Base-by-base conservation (phyloP, 768 basidiomycete species). In the Hypsizygus marmoreus region DNA sequence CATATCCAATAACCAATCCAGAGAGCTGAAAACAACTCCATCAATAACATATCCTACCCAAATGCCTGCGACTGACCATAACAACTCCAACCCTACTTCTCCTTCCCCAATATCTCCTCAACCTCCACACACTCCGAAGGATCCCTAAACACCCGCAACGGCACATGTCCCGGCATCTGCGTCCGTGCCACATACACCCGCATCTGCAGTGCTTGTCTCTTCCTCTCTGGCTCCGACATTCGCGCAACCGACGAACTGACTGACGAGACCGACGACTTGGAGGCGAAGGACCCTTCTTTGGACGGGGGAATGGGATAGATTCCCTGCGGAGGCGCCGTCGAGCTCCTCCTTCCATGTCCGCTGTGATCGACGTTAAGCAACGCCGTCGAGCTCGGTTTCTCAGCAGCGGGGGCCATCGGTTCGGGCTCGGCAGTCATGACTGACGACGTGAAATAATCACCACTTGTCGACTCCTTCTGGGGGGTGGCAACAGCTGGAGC, bases 41-140 rank as follows among this genome's bases (percentile, higher is more conserved):
- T 14, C 35, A 7, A 17, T 20, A 20, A 19, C 17, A 12, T 5
- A 17, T 29, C 10, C 9, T 17, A 26, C 11, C n/a, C 25, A 24
- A n/a, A 10, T 1, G 9, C 22, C 10, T 19, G 3, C 12, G 19
- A 8, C 19, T 2, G 26, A 26, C n/a, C 12, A 29, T 19, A 29
- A 28, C 29, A 39, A 11, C 22, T 16, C 34, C n/a, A 44, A 20
- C 20, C 10, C 23, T 20, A 22, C 31, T 33, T 24, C 38, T 66
- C 59, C 40, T 56, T 58, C 36, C 50, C 56, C 39, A 81, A 56
- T 45, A 80, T 68, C 36, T 71, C 65, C 28, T 65, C 66, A 17
- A 74, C 77, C 64, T 91, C 89, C 12, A 76, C 70, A 59, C 88
- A 91, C 55, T 92, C 87, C 51, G 56, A 66, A 8, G 90, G 84